Conservation (phyloP, 164 flowering plant species). For the Macadamia tetraphylla region DNA sequence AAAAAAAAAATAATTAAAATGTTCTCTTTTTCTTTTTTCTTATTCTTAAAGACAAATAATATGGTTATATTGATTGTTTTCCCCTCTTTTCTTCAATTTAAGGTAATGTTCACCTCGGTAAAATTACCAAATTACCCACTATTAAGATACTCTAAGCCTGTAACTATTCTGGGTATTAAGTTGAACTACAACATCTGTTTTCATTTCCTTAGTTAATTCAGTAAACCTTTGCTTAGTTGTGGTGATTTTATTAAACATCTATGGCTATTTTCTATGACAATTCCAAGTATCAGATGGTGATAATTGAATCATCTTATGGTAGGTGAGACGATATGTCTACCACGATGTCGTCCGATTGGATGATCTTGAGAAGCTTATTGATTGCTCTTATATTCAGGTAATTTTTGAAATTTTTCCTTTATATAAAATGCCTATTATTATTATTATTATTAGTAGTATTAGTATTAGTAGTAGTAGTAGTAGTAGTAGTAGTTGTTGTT, state of each 20-base stretch:
- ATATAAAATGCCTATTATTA: too few relatives aligned
- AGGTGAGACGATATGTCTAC: constrained; percentile 90
- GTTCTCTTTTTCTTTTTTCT: neutral
- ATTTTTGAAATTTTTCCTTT: neutral
- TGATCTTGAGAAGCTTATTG: constrained; percentile 84
- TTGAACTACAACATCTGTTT: too few relatives aligned
- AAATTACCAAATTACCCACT: neutral
- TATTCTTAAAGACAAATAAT: neutral
- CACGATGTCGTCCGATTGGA: constrained; percentile 79
- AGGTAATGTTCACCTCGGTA: neutral
- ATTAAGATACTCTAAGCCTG: neutral
- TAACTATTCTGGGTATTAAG: too few relatives aligned
- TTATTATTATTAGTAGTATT: too few relatives aligned
- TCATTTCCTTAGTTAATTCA: too few relatives aligned
- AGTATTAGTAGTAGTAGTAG: too few relatives aligned
- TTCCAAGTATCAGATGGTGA: neutral
- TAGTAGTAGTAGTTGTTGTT: neutral
- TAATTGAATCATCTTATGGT: constrained; percentile 2
- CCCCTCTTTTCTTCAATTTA: neutral
- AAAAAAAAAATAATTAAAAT: neutral
- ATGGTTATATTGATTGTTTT: neutral
- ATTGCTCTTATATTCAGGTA: constrained; percentile 83
- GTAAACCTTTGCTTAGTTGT: too few relatives aligned
- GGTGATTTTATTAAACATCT: too few relatives aligned
- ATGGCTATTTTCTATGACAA: too few relatives aligned